A percentile compares a stretch with the other conserved stretches of the same genome.
These are phyloP conservation scores for Allantophomopsis cytisporea DNA, from an alignment of 2,329 filamentous ascomycete species.

Conservation along the genomic window DNA sequence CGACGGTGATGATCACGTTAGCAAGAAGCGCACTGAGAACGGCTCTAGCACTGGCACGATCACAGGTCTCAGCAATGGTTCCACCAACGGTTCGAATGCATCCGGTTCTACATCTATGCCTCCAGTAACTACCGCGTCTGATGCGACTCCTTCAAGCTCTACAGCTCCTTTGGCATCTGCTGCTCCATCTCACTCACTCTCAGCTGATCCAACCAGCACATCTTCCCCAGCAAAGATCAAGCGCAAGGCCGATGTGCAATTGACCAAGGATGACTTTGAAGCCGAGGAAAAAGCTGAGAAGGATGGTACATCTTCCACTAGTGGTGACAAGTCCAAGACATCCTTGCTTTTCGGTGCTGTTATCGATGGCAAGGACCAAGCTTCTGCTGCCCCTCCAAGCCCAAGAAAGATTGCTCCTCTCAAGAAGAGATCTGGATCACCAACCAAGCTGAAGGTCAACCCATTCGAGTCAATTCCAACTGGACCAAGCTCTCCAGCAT, in stretches of 20 bases:
- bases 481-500: conserved; percentile 4
- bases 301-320: background rate
- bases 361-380: conserved; percentile 8
- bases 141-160: background rate
- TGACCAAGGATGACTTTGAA: conserved; percentile 12
- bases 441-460: background rate
- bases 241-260: conserved; percentile 16
- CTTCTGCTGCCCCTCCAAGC: background rate
- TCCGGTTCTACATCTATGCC: background rate
- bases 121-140: background rate
- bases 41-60: background rate
- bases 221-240: conserved; percentile 12
- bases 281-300: conserved; percentile 7
- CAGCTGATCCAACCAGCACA: conserved; percentile 3
- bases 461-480: conserved; percentile 2
- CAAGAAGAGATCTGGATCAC: no score
- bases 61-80: background rate
- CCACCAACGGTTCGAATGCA: background rate
- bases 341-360: conserved; percentile 17
- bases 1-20: conserved; percentile 9
- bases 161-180: conserved; percentile 2
- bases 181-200: background rate
- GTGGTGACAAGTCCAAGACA: conserved; percentile 16
- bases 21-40: conserved; percentile 7
- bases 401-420: conserved; percentile 1